Conservation (phyloP, 345 rosid species). For the Anastatica hierochuntica region DNA sequence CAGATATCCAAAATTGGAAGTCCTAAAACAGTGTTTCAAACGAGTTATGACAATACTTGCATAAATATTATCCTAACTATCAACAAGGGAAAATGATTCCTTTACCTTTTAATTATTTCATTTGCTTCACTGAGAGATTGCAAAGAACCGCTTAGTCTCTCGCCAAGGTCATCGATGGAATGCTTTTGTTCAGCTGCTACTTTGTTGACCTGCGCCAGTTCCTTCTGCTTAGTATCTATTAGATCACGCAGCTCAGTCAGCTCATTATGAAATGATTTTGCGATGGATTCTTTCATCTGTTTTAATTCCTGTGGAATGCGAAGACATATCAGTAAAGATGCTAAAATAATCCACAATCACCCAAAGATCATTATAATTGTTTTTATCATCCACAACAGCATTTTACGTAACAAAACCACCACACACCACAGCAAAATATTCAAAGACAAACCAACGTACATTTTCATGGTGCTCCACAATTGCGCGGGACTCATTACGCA, state of each 20-base stretch:
- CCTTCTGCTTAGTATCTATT: conserved; percentile 49
- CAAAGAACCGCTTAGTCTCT: conserved; percentile 64
- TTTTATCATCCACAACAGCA: neutral
- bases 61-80: too few relatives aligned
- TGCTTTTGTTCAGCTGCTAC: conserved; percentile 69
- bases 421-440: neutral
- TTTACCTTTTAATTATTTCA: conserved; percentile 70
- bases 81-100: neutral
- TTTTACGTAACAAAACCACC: neutral
- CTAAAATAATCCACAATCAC: conserved; percentile 1
- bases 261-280: conserved; percentile 42
- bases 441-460: conserved; percentile 34
- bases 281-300: conserved; percentile 50
- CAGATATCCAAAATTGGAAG: too few relatives aligned
- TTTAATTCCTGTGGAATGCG: conserved; percentile 55
- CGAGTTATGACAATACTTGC: too few relatives aligned
- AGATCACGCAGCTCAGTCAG: conserved; percentile 38
- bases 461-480: conserved; percentile 48
- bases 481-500: conserved; percentile 56
- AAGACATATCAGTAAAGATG: conserved; percentile 5
- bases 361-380: neutral
- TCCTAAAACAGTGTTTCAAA: too few relatives aligned
- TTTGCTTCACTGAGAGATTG: conserved; percentile 86
- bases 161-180: conserved; percentile 64
- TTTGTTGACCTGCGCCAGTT: conserved; percentile 47